A percentile compares a stretch with the other conserved stretches of the same genome.
These are phyloP conservation scores for Piper betle DNA, from an alignment of 164 flowering plant species.

Conservation along the genomic window DNA sequence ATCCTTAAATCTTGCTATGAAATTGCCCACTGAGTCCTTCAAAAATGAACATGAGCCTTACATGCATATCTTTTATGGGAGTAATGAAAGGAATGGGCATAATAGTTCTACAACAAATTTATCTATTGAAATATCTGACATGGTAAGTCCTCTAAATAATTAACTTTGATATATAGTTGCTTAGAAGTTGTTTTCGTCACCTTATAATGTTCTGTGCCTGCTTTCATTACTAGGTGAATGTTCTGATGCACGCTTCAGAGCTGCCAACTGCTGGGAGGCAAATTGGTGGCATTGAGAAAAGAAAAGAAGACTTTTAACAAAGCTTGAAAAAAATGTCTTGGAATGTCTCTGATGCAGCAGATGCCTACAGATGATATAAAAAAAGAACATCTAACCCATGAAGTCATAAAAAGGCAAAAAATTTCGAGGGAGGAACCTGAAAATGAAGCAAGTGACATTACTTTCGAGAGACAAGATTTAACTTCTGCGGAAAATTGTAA, in stretches of 20 bases:
- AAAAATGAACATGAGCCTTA: slow-evolving; percentile 48
- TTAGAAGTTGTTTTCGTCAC: neutral
- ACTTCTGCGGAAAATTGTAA: neutral
- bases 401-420: slow-evolving; percentile 18
- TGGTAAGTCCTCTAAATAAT: slow-evolving; percentile 28
- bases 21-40: slow-evolving; percentile 26
- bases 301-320: slow-evolving; percentile 31
- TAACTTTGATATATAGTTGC: neutral
- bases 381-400: slow-evolving; percentile 7
- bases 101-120: slow-evolving; percentile 47
- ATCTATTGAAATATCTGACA: slow-evolving; percentile 39
- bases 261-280: slow-evolving; percentile 29
- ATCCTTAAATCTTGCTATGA: slow-evolving; percentile 47
- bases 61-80: slow-evolving; percentile 38
- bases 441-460: neutral
- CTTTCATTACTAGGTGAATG: slow-evolving; percentile 39
- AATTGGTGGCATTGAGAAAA: slow-evolving; percentile 26
- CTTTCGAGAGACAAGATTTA: neutral
- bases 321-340: slow-evolving; percentile 17
- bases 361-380: slow-evolving; percentile 12
- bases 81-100: slow-evolving; percentile 36
- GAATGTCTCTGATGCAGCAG: slow-evolving; percentile 5
- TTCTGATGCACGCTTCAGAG: slow-evolving; percentile 49
- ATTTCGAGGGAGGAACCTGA: neutral
- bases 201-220: neutral